These are phyloP conservation scores for Phytopythium montanum DNA, from an alignment of 352 stramenopile species.

Conservation along the genomic window DNA sequence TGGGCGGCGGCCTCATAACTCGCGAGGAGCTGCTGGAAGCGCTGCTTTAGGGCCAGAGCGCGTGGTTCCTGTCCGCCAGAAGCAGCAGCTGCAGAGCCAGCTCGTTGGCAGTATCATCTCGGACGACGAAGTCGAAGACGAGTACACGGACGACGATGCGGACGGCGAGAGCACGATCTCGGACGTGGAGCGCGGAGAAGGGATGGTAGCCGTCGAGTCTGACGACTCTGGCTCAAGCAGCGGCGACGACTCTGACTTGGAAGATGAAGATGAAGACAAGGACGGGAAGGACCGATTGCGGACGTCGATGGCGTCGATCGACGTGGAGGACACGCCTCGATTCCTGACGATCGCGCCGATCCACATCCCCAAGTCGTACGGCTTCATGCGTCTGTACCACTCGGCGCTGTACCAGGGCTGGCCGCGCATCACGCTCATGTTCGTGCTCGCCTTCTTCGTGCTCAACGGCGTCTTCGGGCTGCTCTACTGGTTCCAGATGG, in stretches of 20 bases:
- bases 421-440: constrained; percentile 69
- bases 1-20: background rate
- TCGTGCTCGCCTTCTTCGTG: constrained; percentile 61
- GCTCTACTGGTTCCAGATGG: constrained; percentile 51
- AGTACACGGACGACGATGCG: constrained; percentile 10
- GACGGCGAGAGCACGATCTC: constrained; percentile 26
- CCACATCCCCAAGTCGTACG: constrained; percentile 77
- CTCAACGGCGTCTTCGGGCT: constrained; percentile 63
- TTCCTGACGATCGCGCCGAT: constrained; percentile 71
- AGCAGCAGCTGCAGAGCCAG: constrained; percentile 37
- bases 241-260: constrained; percentile 11
- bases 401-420: constrained; percentile 68
- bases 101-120: constrained; percentile 26
- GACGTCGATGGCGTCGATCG: constrained; percentile 53
- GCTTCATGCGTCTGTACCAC: constrained; percentile 80
- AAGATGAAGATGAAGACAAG: constrained; percentile 14
- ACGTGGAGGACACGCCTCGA: constrained; percentile 75
- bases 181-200: constrained; percentile 19
- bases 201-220: background rate
- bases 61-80: constrained; percentile 28
- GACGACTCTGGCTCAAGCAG: constrained; percentile 1
- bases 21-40: background rate
- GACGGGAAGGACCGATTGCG: constrained; percentile 9
- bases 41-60: constrained; percentile 2
- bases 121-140: constrained; percentile 23